A percentile compares a stretch with the other conserved stretches of the same genome.
These are phyloP conservation scores for Arabidopsis thaliana DNA, from an alignment of 345 rosid species.

Conservation along the genomic window TAIR10.1 NC_003074.8:18290001-18290500, in stretches of 20 bases:
- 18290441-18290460: slow-evolving; percentile 71
- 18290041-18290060: slow-evolving; percentile 90
- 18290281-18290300: neutral
- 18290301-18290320: slow-evolving; percentile 7
- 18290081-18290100: slow-evolving; percentile 75
- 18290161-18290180: slow-evolving; percentile 86
- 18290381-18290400: neutral
- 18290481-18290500: slow-evolving; percentile 94
- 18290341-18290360: neutral
- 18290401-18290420: slow-evolving; percentile 44
- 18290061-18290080: slow-evolving; percentile 83
- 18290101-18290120: slow-evolving; percentile 86
- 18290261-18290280: neutral
- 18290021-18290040: slow-evolving; percentile 62
- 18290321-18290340: neutral
- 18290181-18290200: slow-evolving; percentile 36
- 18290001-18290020: slow-evolving; percentile 22
- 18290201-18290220: no score
- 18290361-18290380: neutral
- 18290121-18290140: slow-evolving; percentile 73
- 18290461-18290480: slow-evolving; percentile 80
- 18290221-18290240: no score
- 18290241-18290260: neutral
- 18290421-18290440: slow-evolving; percentile 75
- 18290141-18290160: slow-evolving; percentile 86